phyloP scores from a whole-genome alignment of 2,329 filamentous ascomycete species.

The Didymella segeticola region DNA sequence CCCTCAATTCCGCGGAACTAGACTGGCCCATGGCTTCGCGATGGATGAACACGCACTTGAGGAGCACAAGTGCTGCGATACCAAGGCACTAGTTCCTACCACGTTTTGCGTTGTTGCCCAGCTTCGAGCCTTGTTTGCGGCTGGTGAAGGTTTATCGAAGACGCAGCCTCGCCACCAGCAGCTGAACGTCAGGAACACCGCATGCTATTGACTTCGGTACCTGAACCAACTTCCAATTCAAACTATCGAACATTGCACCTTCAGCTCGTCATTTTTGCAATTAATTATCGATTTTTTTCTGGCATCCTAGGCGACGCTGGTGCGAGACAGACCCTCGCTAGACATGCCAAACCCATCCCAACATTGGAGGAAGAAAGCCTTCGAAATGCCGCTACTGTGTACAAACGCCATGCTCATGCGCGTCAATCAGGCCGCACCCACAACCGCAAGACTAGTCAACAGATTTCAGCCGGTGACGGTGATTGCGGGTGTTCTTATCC shows the following conservation, averaged over 20 bases:
- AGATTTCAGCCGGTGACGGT: constrained; percentile 20
- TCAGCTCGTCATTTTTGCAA: constrained; percentile 1
- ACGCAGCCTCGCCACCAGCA: constrained; percentile 10
- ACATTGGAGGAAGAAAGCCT: constrained; percentile 8
- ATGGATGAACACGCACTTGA: constrained; percentile 4
- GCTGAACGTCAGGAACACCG: background rate
- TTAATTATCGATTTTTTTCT: background rate
- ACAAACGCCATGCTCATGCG: constrained; percentile 30
- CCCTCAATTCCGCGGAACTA: background rate
- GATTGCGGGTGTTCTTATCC: background rate
- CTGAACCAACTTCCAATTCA: background rate
- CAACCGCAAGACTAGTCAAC: constrained; percentile 23
- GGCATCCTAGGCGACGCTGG: background rate
- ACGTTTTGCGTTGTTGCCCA: constrained; percentile 6
- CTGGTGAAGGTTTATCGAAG: constrained; percentile 7
- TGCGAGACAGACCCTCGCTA: constrained; percentile 16
- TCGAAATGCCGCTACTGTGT: constrained; percentile 22
- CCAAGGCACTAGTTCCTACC: constrained; percentile 17
- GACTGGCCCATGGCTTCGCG: constrained; percentile 8
- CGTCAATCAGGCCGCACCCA: constrained; percentile 12
- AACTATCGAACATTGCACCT: constrained; percentile 7
- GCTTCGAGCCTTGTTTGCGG: background rate
- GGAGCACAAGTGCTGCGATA: constrained; percentile 11
- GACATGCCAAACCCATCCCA: constrained; percentile 5
- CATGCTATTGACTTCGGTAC: background rate